Conservation (phyloP, 1,284 basidiomycete species). For the Malassezia japonica region DNA sequence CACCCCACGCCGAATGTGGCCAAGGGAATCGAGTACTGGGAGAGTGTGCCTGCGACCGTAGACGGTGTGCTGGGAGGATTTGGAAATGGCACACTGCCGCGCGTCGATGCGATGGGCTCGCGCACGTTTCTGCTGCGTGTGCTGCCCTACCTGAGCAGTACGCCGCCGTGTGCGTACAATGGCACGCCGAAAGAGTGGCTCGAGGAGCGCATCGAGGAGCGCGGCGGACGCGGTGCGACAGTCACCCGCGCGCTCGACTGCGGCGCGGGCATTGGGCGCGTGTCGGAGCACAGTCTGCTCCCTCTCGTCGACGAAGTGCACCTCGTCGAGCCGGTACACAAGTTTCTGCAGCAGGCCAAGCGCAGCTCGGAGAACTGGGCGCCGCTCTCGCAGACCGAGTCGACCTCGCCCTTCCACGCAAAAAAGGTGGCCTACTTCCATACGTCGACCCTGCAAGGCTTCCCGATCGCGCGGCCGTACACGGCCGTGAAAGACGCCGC, state of each 20-base stretch:
- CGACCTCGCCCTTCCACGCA: conserved; percentile 30
- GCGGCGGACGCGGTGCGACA: conserved; percentile 31
- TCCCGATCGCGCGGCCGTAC: conserved; percentile 32
- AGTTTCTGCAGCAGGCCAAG: conserved; percentile 41
- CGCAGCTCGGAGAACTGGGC: conserved; percentile 26
- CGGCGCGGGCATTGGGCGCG: conserved; percentile 46
- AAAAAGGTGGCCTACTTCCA: conserved; percentile 42
- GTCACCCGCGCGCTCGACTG: conserved; percentile 41
- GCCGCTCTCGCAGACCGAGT: conserved; percentile 24
- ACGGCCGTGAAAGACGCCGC: background rate
- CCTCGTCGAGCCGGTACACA: conserved; percentile 43
- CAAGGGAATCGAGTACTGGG: conserved; percentile 43
- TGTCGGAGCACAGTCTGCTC: conserved; percentile 36
- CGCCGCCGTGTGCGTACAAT: conserved; percentile 32
- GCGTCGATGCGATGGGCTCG: conserved; percentile 43
- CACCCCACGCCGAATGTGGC: conserved; percentile 42
- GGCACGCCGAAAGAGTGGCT: conserved; percentile 27
- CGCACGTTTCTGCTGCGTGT: conserved; percentile 38
- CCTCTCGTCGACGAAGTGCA: conserved; percentile 45
- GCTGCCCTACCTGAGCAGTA: conserved; percentile 34
- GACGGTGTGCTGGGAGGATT: conserved; percentile 44
- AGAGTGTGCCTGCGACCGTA: conserved; percentile 41
- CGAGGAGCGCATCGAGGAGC: conserved; percentile 21
- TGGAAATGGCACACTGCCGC: conserved; percentile 38
- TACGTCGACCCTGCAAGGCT: conserved; percentile 37